Evolutionary conservation across 257 asterid species (phyloP), one percentile per base, ranked within the genome.

Genomic region (Handroanthus guayacan): DNA sequence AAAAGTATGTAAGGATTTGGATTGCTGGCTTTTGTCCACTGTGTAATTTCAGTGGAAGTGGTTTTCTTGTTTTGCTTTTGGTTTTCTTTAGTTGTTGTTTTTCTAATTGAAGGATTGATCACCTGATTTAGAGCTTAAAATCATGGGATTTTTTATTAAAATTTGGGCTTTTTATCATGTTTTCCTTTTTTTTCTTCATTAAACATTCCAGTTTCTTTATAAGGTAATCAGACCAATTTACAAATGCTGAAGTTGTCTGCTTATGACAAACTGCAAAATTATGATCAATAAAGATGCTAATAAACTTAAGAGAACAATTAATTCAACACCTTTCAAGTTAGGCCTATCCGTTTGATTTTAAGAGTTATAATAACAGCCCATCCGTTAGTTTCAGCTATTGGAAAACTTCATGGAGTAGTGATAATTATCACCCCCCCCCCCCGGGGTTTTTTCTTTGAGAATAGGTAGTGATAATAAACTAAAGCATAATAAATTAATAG

Each of bases 11-110:
- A 31, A 34, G 37, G 16, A 45, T 57, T 36, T 31, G 55, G 62
- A 41, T 65, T 36, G 31, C 5, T 64, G 44, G 25, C 0, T 18
- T 60, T 37, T 50, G 45, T 43, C 52, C 61, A 51, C 9, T 1
- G 34, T 62, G 31, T 62, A 14, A 20, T 50, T 54, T 39, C 16
- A 5, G 17, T 31, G 70, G 61, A 73, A 44, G 18, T 43, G 57
- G 3, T 39, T 74, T 74, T 68, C 55, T 75, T 61, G 72, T 52
- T 61, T 78, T 64, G 63, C 36, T 51, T 56, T 56, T 45, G 10
- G 25, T 54, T 69, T 80, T 62, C n/a, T 67, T 16, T 11, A 52
- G 9, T 44, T 76, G 5, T 41, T 76, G 11, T 4, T 56, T 2
- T 62, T 52, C 52, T 18, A 54, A 44, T 34, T 62, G 34, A 62